Base-by-base conservation (phyloP, 2,329 filamentous ascomycete species). In the Metarhizium sp. region DNA sequence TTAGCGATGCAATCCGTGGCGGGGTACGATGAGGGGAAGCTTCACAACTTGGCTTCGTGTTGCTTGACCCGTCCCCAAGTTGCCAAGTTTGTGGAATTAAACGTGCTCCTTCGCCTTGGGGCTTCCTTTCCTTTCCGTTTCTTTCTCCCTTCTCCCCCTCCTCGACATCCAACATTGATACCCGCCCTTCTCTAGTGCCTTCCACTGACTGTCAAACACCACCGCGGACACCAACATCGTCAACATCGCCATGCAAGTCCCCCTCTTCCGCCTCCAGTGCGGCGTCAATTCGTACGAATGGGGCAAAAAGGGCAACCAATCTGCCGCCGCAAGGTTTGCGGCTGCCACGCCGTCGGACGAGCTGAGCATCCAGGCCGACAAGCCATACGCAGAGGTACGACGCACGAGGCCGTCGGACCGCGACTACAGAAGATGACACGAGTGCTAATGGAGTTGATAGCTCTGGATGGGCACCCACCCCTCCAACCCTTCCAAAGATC, bases 391-490 rank as follows among this genome's bases (percentile, higher is more conserved):
- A 51, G 94, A 97, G 82, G 92, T 91, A 68, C 43, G 73, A 38
- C n/a, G 32, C n/a, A 29, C 1, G 13, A 11, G 18, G 16, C 25
- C 20, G 20, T 16, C 7, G 5, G 7, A 16, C 11, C 25, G 16
- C 45, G 20, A 20, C n/a, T 45, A 16, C 42, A 20, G 40, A 8
- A 14, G 40, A 16, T 6, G 14, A 13, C 2, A 18, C 2, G 13
- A 42, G 40, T 47, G 36, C 60, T 59, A 29, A 53, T 16, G 2
- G 6, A 16, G 8, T 32, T 16, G 43, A 4, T 63, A 96, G 91
- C 78, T 99, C 66, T 99, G 94, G 94, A 99, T 99, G 94, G 94
- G 94, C 67, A 96, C 92, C 1, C 94, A 99, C 67, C 92, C 92
- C 48, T 95, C 90, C 49, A 91, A 96, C 65, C 94, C 94, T 18